phyloP scores from a whole-genome alignment of 768 basidiomycete genomes.

The Leccinum longicurvipes region DNA sequence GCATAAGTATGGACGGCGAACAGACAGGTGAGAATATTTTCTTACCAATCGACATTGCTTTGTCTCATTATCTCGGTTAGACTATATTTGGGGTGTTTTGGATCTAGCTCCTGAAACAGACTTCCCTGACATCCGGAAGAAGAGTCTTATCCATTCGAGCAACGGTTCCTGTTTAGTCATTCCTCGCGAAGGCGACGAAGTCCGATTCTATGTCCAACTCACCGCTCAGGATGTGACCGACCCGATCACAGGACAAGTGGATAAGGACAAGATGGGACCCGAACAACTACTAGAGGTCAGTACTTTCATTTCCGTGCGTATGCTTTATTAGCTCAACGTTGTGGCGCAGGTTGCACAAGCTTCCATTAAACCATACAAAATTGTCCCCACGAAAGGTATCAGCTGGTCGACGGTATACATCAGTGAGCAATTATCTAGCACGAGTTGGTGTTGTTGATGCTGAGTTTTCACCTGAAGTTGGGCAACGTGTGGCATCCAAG shows the following conservation, averaged over 20 bases:
- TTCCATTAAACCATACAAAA: slow-evolving; percentile 39
- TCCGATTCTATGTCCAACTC: slow-evolving; percentile 53
- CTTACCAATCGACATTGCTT: neutral
- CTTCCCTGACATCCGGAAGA: slow-evolving; percentile 53
- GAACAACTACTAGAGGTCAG: slow-evolving; percentile 39
- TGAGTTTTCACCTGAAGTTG: slow-evolving; percentile 34
- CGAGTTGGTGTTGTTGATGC: neutral
- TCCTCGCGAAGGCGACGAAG: slow-evolving; percentile 46
- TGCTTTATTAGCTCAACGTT: neutral
- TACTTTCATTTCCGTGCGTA: neutral
- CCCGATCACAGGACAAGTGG: slow-evolving; percentile 38
- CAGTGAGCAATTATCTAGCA: slow-evolving; percentile 29
- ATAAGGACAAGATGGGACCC: slow-evolving; percentile 37
- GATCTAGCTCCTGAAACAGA: slow-evolving; percentile 47
- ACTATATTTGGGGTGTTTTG: slow-evolving; percentile 43
- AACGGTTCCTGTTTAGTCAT: slow-evolving; percentile 50
- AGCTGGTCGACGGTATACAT: slow-evolving; percentile 52
- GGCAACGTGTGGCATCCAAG: slow-evolving; percentile 53
- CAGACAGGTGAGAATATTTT: slow-evolving; percentile 39
- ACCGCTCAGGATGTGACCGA: slow-evolving; percentile 37
- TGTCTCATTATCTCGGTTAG: slow-evolving; percentile 17
- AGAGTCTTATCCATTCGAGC: slow-evolving; percentile 47
- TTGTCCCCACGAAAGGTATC: slow-evolving; percentile 31
- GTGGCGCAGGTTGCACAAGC: slow-evolving; percentile 35
- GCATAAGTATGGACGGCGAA: slow-evolving; percentile 74